A percentile compares a stretch with the other conserved stretches of the same genome.
These are phyloP conservation scores for Malassezia obtusa DNA, from an alignment of 1,284 basidiomycete genomes.

Conservation along the genomic window DNA sequence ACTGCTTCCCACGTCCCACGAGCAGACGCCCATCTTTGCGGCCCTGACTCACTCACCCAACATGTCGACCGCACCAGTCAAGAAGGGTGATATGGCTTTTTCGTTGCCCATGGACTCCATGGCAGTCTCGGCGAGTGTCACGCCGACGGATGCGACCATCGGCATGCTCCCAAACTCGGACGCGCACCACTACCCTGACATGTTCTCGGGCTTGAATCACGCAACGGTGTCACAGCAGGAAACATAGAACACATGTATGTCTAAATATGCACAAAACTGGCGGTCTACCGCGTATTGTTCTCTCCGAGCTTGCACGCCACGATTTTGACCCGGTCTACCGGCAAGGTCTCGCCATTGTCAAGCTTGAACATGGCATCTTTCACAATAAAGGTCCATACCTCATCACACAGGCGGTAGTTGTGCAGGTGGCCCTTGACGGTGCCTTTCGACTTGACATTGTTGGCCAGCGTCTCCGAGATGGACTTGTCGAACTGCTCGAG, in stretches of 20 bases:
- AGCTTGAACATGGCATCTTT: conserved; percentile 43
- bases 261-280: not conserved
- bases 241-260: not conserved
- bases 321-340: conserved; percentile 41
- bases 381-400: conserved; percentile 47
- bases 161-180: not conserved
- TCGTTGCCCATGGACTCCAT: not conserved
- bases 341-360: conserved; percentile 40
- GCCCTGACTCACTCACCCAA: not conserved
- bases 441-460: conserved; percentile 42
- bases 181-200: not conserved
- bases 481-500: conserved; percentile 53
- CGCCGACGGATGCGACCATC: not conserved
- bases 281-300: conserved; percentile 5
- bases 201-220: not conserved
- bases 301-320: conserved; percentile 47
- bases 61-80: not conserved
- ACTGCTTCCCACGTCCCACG: not conserved
- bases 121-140: not conserved
- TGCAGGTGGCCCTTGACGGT: conserved; percentile 44
- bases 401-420: conserved; percentile 44
- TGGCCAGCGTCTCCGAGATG: conserved; percentile 40
- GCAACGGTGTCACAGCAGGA: not conserved
- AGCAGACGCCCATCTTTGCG: not conserved
- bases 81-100: not conserved